A percentile compares a stretch with the other conserved stretches of the same genome.
Evolutionary conservation across 768 basidiomycete species (phyloP).

Genomic region (Lactarius akahatsu): DNA sequence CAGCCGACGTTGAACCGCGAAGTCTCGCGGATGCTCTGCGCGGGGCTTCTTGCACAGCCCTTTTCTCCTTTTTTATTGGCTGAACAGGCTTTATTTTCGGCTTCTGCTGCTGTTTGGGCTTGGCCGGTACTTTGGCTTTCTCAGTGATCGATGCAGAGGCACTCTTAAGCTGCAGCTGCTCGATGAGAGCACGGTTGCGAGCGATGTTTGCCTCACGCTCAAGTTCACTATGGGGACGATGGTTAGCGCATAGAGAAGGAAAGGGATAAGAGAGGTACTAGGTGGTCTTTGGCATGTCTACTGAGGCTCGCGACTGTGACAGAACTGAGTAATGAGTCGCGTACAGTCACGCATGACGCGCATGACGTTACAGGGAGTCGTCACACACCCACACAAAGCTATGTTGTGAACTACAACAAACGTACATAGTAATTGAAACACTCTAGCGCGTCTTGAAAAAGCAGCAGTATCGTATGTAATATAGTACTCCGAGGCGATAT

Average conservation of each 20-base stretch:
- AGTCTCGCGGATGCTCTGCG: constrained; percentile 68
- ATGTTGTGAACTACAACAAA: constrained; percentile 23
- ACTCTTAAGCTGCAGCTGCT: constrained; percentile 65
- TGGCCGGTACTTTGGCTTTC: constrained; percentile 35
- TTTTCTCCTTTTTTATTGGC: constrained; percentile 53
- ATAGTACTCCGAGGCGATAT: constrained; percentile 2
- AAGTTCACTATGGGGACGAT: constrained; percentile 47
- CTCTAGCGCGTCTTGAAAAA: constrained; percentile 1
- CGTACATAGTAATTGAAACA: constrained; percentile 26
- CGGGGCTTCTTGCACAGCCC: constrained; percentile 43
- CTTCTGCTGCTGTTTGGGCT: constrained; percentile 34
- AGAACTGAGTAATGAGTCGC: constrained; percentile 7
- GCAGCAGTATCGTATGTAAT: constrained; percentile 17
- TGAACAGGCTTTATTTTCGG: constrained; percentile 61
- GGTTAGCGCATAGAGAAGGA: neutral
- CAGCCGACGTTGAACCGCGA: constrained; percentile 38
- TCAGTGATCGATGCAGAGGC: constrained; percentile 51
- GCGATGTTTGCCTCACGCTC: constrained; percentile 83
- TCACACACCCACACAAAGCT: constrained; percentile 6
- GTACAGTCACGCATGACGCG: constrained; percentile 15
- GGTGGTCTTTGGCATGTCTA: constrained; percentile 27
- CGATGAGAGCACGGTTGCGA: constrained; percentile 71
- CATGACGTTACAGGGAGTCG: neutral
- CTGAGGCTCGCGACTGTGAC: neutral
- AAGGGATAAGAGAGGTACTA: constrained; percentile 23